Evolutionary conservation across 2,329 filamentous ascomycete species (phyloP), one percentile per base, ranked within the genome.

Genomic region (Zymoseptoria crescenta): DNA sequence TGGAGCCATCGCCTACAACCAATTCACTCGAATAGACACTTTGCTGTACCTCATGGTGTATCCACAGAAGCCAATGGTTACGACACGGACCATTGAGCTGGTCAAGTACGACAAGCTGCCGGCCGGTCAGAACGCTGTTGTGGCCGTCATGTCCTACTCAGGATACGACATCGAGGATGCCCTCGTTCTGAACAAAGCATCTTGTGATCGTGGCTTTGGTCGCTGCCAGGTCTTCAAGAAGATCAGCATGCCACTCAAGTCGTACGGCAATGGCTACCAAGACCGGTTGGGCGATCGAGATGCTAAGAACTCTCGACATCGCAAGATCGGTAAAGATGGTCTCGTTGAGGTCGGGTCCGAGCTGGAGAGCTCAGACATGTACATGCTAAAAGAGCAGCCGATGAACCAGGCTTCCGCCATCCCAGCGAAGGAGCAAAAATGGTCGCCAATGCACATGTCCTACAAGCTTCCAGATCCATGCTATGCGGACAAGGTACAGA

Each of bases 111-210:
- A 99, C 75, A 96, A 96, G 72, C 85, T 99, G 13, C 94, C 94
- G 0, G 94, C 94, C 4, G 94, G 94, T 0, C 94, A 99, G 71
- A 97, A 96, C 62, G 95, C 94, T 4, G 96, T 90, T 1, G 94
- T 99, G 27, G 94, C 96, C 5, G 94, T 99, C 76, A 99, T 99
- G 94, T 97, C 92, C 54, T 99, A 94, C 76, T 97, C 93, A 9
- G 94, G 94, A 24, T 99, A 99, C 76, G 94, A 99, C 84, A 99
- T 99, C 67, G 94, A 99, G 79, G 94, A 99, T 80, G 94, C 94
- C 8, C 81, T 99, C 19, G 93, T 99, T 1, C 74, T 99, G 62
- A 99, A 99, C 79, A 97, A 96, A 77, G 92, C 91, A 8, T 96
- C 92, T 0, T 87, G 91, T 59, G 95, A 99, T 69, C 85, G 94